phyloP scores from a whole-genome alignment of 2,329 filamentous ascomycete species.

The Cordyceps militaris region DNA sequence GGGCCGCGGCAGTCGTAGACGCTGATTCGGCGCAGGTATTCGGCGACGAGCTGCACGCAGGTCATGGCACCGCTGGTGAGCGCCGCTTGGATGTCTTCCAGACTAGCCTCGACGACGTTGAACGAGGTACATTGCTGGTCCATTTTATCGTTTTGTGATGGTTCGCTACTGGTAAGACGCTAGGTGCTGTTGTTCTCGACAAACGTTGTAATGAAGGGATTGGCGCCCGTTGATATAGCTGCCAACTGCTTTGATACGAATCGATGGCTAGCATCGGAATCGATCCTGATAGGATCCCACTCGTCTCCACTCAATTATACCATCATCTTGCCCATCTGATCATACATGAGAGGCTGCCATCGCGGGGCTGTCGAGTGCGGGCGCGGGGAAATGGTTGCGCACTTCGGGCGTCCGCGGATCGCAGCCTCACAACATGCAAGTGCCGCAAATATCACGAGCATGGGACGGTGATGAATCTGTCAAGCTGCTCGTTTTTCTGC shows the following conservation, averaged over 20 bases:
- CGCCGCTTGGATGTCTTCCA: constrained; percentile 20
- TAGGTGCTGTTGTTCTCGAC: too few species aligned
- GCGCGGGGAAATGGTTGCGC: not conserved
- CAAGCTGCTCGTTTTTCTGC: too few species aligned
- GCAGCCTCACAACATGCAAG: not conserved
- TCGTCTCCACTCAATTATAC: not conserved
- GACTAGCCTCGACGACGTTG: constrained; percentile 21
- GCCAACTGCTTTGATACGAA: not conserved
- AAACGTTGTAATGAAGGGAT: too few species aligned
- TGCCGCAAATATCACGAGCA: not conserved
- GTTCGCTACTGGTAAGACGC: too few species aligned
- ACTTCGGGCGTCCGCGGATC: not conserved
- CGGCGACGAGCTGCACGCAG: constrained; percentile 22
- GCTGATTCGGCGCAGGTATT: constrained; percentile 22
- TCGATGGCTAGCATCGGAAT: not conserved
- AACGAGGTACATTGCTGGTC: constrained; percentile 6
- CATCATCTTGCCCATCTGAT: not conserved
- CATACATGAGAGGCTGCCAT: not conserved
- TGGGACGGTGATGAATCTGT: too few species aligned
- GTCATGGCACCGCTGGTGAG: constrained; percentile 16
- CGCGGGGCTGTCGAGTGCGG: not conserved
- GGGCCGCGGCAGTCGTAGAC: constrained; percentile 21
- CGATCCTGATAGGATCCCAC: not conserved
- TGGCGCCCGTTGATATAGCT: too few species aligned
- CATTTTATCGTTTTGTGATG: not conserved